phyloP scores from a whole-genome alignment of 805 yeast species.

The Myxozyma geophila region DNA sequence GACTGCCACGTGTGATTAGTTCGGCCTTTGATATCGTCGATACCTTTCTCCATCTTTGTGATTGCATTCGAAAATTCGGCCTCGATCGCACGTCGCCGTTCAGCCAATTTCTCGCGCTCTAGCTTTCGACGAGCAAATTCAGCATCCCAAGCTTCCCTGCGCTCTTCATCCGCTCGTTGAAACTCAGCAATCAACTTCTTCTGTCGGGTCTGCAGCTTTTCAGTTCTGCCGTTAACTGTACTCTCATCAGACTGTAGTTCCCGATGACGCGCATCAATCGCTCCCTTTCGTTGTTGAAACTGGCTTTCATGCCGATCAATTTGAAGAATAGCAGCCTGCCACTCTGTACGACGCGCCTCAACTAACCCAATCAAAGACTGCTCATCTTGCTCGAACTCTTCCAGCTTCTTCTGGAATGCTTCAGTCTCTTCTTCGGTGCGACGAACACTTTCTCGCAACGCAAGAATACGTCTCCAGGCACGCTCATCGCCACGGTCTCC shows the following conservation, averaged over 20 bases:
- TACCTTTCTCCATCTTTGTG: conserved; percentile 44
- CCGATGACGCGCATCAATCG: conserved; percentile 31
- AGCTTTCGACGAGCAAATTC: conserved; percentile 39
- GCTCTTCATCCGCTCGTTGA: conserved; percentile 41
- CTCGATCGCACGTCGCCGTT: conserved; percentile 42
- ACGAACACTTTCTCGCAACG: conserved; percentile 54
- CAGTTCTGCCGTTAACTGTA: conserved; percentile 38
- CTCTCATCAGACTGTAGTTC: conserved; percentile 38
- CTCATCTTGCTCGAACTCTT: conserved; percentile 28
- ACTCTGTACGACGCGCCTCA: conserved; percentile 25
- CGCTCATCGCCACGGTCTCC: conserved; percentile 63
- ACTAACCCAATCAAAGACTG: background rate
- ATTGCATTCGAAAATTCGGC: conserved; percentile 45
- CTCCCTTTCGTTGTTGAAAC: conserved; percentile 24
- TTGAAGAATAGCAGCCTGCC: conserved; percentile 34
- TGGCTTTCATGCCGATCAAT: conserved; percentile 27
- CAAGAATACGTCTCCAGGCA: conserved; percentile 56
- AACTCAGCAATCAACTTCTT: conserved; percentile 39
- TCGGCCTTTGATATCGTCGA: conserved; percentile 39
- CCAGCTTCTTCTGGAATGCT: conserved; percentile 23
- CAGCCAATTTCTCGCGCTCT: conserved; percentile 40
- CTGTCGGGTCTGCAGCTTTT: conserved; percentile 39
- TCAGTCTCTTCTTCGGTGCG: conserved; percentile 46
- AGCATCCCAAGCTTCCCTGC: conserved; percentile 34
- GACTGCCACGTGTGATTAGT: conserved; percentile 36